These are phyloP conservation scores for Skeletonema grethae DNA, from an alignment of 108 stramenopile species.

Conservation along the genomic window DNA sequence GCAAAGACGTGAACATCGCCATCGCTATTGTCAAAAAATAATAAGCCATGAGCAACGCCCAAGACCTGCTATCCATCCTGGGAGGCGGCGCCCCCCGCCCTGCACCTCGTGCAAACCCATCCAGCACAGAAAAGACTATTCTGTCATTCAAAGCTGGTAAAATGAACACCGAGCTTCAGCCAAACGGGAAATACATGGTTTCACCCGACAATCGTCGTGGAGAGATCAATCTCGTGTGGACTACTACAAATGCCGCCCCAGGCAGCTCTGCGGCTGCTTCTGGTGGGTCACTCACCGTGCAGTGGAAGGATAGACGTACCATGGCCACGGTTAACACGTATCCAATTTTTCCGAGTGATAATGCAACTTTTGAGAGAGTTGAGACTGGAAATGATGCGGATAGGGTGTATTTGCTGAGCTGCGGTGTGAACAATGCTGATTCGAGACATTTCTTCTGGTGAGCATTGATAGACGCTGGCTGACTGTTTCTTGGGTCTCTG, in stretches of 20 bases:
- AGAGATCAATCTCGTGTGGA: slow-evolving; percentile 62
- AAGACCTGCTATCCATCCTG: slow-evolving; percentile 47
- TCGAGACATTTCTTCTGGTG: slow-evolving; percentile 58
- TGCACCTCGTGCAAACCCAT: slow-evolving; percentile 2
- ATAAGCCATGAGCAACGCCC: slow-evolving; percentile 42
- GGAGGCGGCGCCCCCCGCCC: slow-evolving; percentile 19
- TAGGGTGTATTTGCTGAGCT: slow-evolving; percentile 54
- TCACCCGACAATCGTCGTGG: slow-evolving; percentile 73
- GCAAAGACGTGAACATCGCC: no score
- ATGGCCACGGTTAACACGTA: slow-evolving; percentile 58
- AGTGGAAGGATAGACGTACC: slow-evolving; percentile 84
- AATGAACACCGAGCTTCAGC: slow-evolving; percentile 55
- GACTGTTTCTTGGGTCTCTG: background rate
- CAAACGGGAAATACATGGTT: slow-evolving; percentile 64
- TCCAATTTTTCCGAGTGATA: slow-evolving; percentile 30
- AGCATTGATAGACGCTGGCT: slow-evolving; percentile 1
- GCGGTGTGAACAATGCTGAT: slow-evolving; percentile 21
- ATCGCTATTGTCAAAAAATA: background rate
- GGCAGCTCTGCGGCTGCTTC: background rate
- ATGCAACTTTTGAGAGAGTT: slow-evolving; percentile 58
- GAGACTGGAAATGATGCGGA: slow-evolving; percentile 49
- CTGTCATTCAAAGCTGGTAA: slow-evolving; percentile 77
- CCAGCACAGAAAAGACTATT: slow-evolving; percentile 40
- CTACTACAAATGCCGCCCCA: slow-evolving; percentile 5
- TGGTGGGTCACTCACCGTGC: slow-evolving; percentile 47